Conservation (phyloP, 2,329 filamentous ascomycete genomes). For the Apiospora sp. region DNA sequence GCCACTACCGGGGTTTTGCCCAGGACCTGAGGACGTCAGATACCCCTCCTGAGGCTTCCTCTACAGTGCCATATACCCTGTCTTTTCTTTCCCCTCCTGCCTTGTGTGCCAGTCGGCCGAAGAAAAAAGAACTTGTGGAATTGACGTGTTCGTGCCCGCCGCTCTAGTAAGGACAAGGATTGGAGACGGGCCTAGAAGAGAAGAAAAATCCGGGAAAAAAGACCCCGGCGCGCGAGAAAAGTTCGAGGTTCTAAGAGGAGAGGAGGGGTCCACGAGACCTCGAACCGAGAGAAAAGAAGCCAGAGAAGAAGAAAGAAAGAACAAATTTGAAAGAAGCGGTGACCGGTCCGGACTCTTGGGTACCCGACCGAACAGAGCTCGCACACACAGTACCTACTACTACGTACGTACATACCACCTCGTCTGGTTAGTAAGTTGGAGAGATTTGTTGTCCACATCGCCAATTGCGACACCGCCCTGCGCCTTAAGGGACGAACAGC, state of each 20-base stretch:
- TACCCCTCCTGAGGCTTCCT: not conserved
- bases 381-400: not conserved
- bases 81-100: not conserved
- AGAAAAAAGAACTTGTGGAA: conserved; percentile 19
- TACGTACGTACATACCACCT: conserved; percentile 17
- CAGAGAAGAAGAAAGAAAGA: conserved; percentile 7
- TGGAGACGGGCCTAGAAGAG: not conserved
- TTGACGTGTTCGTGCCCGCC: conserved; percentile 20
- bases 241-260: conserved; percentile 1
- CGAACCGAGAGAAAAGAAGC: not conserved
- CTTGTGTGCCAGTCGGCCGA: not conserved
- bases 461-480: conserved; percentile 19
- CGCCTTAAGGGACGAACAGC: not conserved
- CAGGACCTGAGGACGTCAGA: conserved; percentile 10
- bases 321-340: conserved; percentile 11
- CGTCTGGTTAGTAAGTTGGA: conserved; percentile 11
- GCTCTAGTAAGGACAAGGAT: conserved; percentile 14
- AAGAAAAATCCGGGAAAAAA: conserved; percentile 1
- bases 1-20: conserved; percentile 14
- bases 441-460: conserved; percentile 1
- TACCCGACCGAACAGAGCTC: not conserved
- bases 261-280: conserved; percentile 16
- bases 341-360: conserved; percentile 17
- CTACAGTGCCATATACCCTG: not conserved
- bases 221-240: conserved; percentile 12